Base-by-base conservation (phyloP, 129 eudicot genomes). In the Deinandra increscens region DNA sequence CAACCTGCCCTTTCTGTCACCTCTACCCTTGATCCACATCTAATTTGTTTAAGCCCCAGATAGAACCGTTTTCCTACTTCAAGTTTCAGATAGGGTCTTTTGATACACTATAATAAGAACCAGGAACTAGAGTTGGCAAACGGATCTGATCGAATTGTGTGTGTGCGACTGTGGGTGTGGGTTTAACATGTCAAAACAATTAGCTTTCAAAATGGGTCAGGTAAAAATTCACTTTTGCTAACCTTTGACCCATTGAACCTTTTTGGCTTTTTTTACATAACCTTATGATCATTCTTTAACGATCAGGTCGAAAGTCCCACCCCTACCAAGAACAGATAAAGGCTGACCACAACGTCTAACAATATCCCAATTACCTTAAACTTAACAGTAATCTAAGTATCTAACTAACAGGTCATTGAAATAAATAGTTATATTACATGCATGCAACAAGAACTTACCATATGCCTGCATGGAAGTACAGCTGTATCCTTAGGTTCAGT, bases 401-500 rank as follows among this genome's bases (percentile, higher is more conserved):
- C 19, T 18, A 15, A 17, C 31, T 9, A 15, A 50, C 17, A 5
- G 46, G 50, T 23, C 38, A 11, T 20, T 69, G 34, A 34, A 12
- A 34, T 20, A 39, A 9, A 41, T 23, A 23, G 18, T 2, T 38
- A 19, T 43, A 10, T 15, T 18, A 11, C 10, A 64, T 15, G 46
- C 45, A 41, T 6, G 20, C 5, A 43, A 44, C 20, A 22, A 45
- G 42, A 43, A 78, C 90, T 85, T 69, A 94, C 99, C 99, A 94
- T 84, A 82, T 94, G 99, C 51, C 99, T 77, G 80, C 99, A 94
- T 10, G 99, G 99, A 66, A 94, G 84, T 39, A 87, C 90, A 11
- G 99, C 97, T 15, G 95, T 89, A 82, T 94, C 88, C 68, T 90
- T 90, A 6, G 97, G 99, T 68, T 94, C 99, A 0, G 97, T 87